Evolutionary conservation across 139 green algal genomes (phyloP).

Genomic region (Zygnema cylindricum): DNA sequence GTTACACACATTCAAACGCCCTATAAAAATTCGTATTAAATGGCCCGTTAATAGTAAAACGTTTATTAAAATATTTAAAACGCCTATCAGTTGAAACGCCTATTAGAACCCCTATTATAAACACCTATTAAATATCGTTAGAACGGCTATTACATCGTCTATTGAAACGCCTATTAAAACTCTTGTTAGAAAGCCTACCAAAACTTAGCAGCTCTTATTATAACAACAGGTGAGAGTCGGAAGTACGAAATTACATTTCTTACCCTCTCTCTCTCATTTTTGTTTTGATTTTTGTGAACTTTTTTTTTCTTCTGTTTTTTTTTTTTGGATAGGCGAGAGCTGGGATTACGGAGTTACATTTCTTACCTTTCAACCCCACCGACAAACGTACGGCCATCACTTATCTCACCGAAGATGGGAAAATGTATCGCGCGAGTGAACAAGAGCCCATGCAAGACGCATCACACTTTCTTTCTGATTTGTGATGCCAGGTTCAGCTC

Average conservation of each 20-base stretch:
- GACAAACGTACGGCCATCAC: constrained; percentile 85
- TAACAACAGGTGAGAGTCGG: too few relatives aligned
- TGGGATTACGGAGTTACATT: constrained; percentile 73
- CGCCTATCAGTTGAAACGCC: too few relatives aligned
- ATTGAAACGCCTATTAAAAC: too few relatives aligned
- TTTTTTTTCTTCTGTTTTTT: background rate
- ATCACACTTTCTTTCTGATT: constrained; percentile 9
- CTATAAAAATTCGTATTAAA: too few relatives aligned
- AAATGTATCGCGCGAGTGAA: constrained; percentile 71
- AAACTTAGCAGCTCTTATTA: background rate
- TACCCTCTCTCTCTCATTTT: too few relatives aligned
- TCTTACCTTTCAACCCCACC: constrained; percentile 86
- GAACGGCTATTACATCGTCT: too few relatives aligned
- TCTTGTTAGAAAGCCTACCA: background rate
- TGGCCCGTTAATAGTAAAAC: too few relatives aligned
- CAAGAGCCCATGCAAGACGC: constrained; percentile 66
- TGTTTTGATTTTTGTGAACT: background rate
- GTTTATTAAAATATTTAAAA: too few relatives aligned
- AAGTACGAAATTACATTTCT: too few relatives aligned
- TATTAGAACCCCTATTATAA: too few relatives aligned
- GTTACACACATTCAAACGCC: too few relatives aligned
- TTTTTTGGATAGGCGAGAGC: constrained; percentile 28
- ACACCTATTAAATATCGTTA: too few relatives aligned
- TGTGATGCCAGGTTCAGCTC: background rate
- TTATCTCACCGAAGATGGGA: constrained; percentile 42